Base-by-base conservation (phyloP, 2,329 filamentous ascomycete genomes). In the Ilyonectria robusta region DNA sequence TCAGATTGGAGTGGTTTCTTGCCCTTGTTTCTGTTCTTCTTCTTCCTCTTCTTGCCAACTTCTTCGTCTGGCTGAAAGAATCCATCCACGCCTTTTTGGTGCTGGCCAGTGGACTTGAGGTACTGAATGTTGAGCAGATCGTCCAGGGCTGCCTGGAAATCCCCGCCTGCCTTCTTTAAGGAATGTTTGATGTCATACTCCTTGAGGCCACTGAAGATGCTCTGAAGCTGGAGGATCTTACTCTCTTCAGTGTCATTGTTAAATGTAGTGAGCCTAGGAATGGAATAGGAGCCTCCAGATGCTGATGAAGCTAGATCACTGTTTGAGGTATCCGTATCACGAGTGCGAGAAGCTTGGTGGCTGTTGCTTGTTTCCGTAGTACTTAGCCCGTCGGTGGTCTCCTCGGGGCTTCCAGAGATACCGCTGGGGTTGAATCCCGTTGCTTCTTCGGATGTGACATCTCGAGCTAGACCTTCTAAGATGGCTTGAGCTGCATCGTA, bases 401-500 rank as follows among this genome's bases (percentile, higher is more conserved):
- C 74, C 19, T 78, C 81, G 2, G 48, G 56, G 11, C 47, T 73
- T 13, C 86, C 87, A 31, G 90, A 88, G 29, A 91, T 88, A 3
- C 92, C 94, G 35, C 92, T 94, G 0, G 93, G 89, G 71, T 96
- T 94, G 76, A 97, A 97, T 0, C 90, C 91, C 10, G 89, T 90
- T 17, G 90, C 87, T 75, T 96, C 93, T 77, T 96, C 92, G 1
- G 82, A 81, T 0, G 83, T 78, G 1, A 92, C 94, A 65, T 87
- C 83, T 33, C 88, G 83, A 58, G 92, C 92, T 15, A 98, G 81
- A 1, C 81, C 79, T n/a, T 92, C 85, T 1, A 98, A 84, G 0
- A 87, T 85, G n/a, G 82, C 77, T 33, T 87, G 86, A 3, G 91
- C 89, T 10, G 84, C 81, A 3, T 85, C 76, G 35, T 90, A 82